Evolutionary conservation across 768 basidiomycete species (phyloP).

Genomic region (Agrocybe praecox): DNA sequence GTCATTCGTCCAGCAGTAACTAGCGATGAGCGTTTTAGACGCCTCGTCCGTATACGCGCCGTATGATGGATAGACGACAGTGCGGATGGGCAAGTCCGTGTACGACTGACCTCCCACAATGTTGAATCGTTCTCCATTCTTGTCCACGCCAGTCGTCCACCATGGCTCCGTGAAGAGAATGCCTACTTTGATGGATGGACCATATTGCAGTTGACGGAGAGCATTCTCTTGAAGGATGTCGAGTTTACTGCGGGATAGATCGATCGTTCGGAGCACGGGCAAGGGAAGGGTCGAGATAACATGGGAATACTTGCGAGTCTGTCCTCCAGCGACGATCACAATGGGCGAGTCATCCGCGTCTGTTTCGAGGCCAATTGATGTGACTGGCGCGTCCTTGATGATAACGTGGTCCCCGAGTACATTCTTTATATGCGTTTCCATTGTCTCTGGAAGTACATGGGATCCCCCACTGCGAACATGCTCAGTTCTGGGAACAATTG

Average conservation of each 20-base stretch:
- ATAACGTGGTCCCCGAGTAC: neutral
- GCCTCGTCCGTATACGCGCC: neutral
- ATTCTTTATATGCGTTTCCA: neutral
- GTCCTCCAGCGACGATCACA: neutral
- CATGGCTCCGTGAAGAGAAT: conserved; percentile 35
- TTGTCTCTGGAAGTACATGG: conserved; percentile 4
- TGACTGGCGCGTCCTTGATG: neutral
- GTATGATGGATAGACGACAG: conserved; percentile 10
- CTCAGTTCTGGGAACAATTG: neutral
- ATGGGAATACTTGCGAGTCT: conserved; percentile 13
- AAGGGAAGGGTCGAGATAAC: conserved; percentile 36
- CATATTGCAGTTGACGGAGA: conserved; percentile 30
- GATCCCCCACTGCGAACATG: neutral
- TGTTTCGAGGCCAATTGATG: neutral
- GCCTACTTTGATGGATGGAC: conserved; percentile 34
- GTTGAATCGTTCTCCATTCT: conserved; percentile 2
- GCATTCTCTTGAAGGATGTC: conserved; percentile 31
- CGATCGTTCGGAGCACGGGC: conserved; percentile 27
- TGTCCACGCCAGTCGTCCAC: conserved; percentile 26
- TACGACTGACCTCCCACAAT: conserved; percentile 8
- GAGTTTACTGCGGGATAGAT: conserved; percentile 24
- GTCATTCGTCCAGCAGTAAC: conserved; percentile 9
- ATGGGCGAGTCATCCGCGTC: conserved; percentile 1
- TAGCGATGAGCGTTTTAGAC: conserved; percentile 7
- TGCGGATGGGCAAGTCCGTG: conserved; percentile 9